Base-by-base conservation (phyloP, 1,284 basidiomycete genomes). In the Ustilago cynodontis region DNA sequence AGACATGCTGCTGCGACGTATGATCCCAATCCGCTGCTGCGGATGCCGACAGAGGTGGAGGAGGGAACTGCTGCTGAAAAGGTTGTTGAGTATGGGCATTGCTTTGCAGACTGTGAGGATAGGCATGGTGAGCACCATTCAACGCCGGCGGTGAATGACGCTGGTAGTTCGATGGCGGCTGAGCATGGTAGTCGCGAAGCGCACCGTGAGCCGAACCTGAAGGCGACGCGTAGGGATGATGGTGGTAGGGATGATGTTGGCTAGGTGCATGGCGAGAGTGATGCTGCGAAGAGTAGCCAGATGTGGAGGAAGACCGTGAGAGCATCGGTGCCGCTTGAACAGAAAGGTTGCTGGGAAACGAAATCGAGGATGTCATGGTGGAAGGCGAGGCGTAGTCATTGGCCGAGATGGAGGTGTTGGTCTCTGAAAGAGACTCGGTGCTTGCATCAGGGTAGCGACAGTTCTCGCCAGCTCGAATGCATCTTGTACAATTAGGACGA, bases 401-500 rank as follows among this genome's bases (percentile, higher is more conserved):
- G 26, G 53, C 43, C 10, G 62, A 43, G 26, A 61, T 53, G 28
- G 65, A 35, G 16, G 59, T 31, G 37, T 56, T 60, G 10, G 26
- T 18, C 4, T 68, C 71, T 7, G n/a, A 18, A 14, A 65, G 54
- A 24, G 66, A 65, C 29, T 74, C 65, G 16, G 71, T 62, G 55
- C 53, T 65, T 22, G 52, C 60, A 28, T 75, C 66, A 2, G 75
- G 75, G 59, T 77, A 77, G 52, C 70, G 70, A 65, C 75, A 77
- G 57, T 49, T 47, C 11, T 73, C 70, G 8, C 69, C 66, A 28
- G 66, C 66, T 24, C 70, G 65, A 28, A 67, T 57, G 51, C 75
- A 77, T 41, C 75, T 51, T 43, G 75, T 70, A 55, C 75, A 77
- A 24, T 70, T 57, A 28, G 75, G 75, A 35, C 70, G 65, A 33